Percentiles rank a stretch among this genome's conserved stretches.
Evolutionary conservation across 768 basidiomycete genomes (phyloP).

Genomic region (Dentipellis fragilis): DNA sequence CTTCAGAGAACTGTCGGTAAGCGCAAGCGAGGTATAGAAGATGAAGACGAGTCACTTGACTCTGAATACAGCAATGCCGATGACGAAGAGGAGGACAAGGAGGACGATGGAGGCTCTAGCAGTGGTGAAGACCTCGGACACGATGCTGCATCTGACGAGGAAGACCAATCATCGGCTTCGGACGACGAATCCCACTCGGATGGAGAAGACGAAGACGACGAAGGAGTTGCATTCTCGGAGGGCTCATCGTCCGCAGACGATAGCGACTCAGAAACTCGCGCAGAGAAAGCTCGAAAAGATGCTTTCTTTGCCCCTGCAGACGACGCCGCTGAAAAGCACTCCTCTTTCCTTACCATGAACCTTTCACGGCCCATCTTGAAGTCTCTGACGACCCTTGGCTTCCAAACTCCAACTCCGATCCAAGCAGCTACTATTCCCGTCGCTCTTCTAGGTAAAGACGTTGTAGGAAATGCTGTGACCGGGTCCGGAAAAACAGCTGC

Average conservation of each 20-base stretch:
- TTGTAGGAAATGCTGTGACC: slow-evolving; percentile 92
- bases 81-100: slow-evolving; percentile 29
- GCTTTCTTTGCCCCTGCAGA: slow-evolving; percentile 73
- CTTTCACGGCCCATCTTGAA: slow-evolving; percentile 91
- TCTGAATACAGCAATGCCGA: slow-evolving; percentile 16
- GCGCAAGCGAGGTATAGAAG: slow-evolving; percentile 44
- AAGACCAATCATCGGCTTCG: slow-evolving; percentile 14
- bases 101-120: slow-evolving; percentile 25
- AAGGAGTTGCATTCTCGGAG: slow-evolving; percentile 15
- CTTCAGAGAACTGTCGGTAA: slow-evolving; percentile 36
- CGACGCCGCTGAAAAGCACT: slow-evolving; percentile 39
- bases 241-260: slow-evolving; percentile 50
- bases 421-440: slow-evolving; percentile 91
- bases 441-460: slow-evolving; percentile 88
- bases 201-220: slow-evolving; percentile 14
- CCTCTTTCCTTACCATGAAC: slow-evolving; percentile 89
- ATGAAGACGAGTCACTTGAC: slow-evolving; percentile 20
- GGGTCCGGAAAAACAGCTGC: slow-evolving; percentile 99
- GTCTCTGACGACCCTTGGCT: slow-evolving; percentile 74
- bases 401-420: slow-evolving; percentile 86
- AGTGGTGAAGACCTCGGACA: slow-evolving; percentile 21
- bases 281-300: slow-evolving; percentile 61
- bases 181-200: slow-evolving; percentile 15
- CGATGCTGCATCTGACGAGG: slow-evolving; percentile 21
- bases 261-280: slow-evolving; percentile 50